A percentile compares a stretch with the other conserved stretches of the same genome.
phyloP scores from a whole-genome alignment of 163 green algal species.

The Scenedesmus sp. region DNA sequence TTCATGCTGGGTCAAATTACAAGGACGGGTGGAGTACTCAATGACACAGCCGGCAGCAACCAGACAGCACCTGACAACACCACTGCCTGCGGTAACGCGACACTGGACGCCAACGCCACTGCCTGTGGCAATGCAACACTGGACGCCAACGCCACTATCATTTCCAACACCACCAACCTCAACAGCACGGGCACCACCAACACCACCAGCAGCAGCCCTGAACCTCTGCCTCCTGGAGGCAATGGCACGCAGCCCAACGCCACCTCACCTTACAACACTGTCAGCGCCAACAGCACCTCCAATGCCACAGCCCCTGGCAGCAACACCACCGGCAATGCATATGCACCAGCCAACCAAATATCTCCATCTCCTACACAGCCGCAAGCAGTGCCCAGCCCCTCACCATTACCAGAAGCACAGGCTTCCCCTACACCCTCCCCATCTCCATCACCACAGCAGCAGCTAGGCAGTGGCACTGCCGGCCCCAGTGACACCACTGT shows the following conservation, averaged over 20 bases:
- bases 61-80: neutral
- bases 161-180: neutral
- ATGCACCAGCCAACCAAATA: neutral
- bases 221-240: neutral
- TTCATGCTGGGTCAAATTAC: constrained; percentile 23
- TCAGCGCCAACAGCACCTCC: neutral
- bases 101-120: neutral
- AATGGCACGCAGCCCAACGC: neutral
- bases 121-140: neutral
- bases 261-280: neutral
- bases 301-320: neutral
- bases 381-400: neutral
- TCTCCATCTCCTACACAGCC: too few relatives aligned
- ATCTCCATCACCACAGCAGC: neutral
- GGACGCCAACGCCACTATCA: neutral
- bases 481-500: neutral
- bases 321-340: neutral
- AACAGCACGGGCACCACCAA: neutral
- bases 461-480: neutral
- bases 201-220: neutral
- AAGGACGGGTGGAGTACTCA: neutral
- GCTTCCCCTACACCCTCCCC: neutral
- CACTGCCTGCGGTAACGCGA: neutral
- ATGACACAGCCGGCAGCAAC: neutral
- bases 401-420: neutral